phyloP scores from a whole-genome alignment of 257 asterid genomes.

The Fraxinus americana region DNA sequence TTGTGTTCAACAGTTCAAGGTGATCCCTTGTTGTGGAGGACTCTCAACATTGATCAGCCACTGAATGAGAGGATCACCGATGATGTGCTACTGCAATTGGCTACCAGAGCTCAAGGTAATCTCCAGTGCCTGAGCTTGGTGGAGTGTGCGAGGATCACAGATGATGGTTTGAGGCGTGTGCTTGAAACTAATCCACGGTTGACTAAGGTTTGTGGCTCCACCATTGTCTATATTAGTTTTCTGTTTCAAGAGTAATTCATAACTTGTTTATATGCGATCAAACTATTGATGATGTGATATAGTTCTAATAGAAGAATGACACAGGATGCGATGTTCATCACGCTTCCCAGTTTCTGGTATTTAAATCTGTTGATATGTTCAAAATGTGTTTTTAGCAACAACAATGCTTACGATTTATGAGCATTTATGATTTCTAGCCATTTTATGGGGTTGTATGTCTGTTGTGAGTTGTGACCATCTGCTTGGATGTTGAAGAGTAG shows the following conservation, averaged over 20 bases:
- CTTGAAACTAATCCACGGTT: slow-evolving; percentile 67
- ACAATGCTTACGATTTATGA: background rate
- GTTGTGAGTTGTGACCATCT: background rate
- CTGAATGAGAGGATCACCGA: slow-evolving; percentile 69
- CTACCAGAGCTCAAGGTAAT: slow-evolving; percentile 64
- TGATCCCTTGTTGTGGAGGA: slow-evolving; percentile 71
- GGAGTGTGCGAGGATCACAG: slow-evolving; percentile 67
- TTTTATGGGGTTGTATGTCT: background rate
- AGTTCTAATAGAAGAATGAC: background rate
- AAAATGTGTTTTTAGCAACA: background rate
- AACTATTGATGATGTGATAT: background rate
- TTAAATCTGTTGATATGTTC: background rate
- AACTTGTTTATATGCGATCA: too few relatives aligned
- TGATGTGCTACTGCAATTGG: slow-evolving; percentile 55
- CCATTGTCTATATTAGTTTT: background rate
- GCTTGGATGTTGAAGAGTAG: background rate
- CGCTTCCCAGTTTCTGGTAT: background rate
- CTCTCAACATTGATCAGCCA: slow-evolving; percentile 64
- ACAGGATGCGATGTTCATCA: background rate
- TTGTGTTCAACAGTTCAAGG: slow-evolving; percentile 43
- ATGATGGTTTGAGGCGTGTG: slow-evolving; percentile 63
- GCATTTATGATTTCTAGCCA: background rate
- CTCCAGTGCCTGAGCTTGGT: slow-evolving; percentile 67
- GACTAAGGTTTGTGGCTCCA: slow-evolving; percentile 60
- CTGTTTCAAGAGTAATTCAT: too few relatives aligned